Base-by-base conservation (phyloP, 2,329 filamentous ascomycete species). In the Epichloe coenophiala region DNA sequence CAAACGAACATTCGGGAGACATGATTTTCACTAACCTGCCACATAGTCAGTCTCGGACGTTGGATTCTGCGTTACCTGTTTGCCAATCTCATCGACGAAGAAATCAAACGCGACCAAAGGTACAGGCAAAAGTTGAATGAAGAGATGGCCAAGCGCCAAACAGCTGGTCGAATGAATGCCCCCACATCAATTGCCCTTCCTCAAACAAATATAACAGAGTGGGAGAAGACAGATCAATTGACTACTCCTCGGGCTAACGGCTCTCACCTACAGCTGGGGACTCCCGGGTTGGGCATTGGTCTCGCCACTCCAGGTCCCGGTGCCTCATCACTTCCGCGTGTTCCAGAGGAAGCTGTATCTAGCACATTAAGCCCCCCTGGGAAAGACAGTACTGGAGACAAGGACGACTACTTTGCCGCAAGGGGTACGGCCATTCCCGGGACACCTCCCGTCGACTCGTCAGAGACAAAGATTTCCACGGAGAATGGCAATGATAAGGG, bases 1-100 rank as follows among this genome's bases (percentile, higher is more conserved):
- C 15, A 21, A 33, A 5, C n/a, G 9, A 37, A 12, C 2, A 7
- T 1, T 13, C 2, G 15, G n/a, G 11, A 15, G 3, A 39, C 3
- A 19, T n/a, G 6, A 33, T 31, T 38, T 13, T 17, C 23, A 47
- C 61, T 67, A 55, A 66, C 55, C 31, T 27, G 15, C 17, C 35
- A 17, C 39, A 27, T 56, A 93, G 87, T 97, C 65, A 97, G 95
- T 61, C 80, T 97, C 44, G 93, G 93, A 8, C 95, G 95, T 72
- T 98, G 93, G 93, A 81, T 97, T 44, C 71, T 98, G 53, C 81
- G 93, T 36, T 95, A 96, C 65, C 75, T 98, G 0, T 98, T 98
- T 68, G 82, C 84, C 9, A 85, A 86, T 50, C 73, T 97, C 41
- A 85, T 98, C 49, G 86, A 95, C 54, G 90, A 96, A 64, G 88